Percentiles rank a stretch among this genome's conserved stretches.
Conservation (phyloP, 305 asterid genomes). For the Ruellia speciosa region DNA sequence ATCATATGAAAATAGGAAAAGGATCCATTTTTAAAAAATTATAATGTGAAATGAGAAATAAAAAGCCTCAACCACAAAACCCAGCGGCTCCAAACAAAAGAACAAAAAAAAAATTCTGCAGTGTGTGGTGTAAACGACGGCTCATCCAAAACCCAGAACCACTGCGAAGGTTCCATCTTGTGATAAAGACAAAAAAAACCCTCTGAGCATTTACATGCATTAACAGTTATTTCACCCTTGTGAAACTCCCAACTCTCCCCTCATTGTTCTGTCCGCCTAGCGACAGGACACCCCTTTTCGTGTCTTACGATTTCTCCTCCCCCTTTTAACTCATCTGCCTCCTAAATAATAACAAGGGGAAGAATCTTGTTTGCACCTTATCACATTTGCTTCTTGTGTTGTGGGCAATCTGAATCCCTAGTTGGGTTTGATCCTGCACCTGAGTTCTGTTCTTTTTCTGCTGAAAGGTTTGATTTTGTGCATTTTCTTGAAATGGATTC, state of each 20-base stretch:
- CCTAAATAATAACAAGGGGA: background rate
- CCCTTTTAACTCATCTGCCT: constrained; percentile 6
- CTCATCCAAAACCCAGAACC: constrained; percentile 13
- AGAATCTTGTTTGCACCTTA: constrained; percentile 1
- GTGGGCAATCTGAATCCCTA: constrained; percentile 21
- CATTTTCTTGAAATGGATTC: constrained; percentile 15
- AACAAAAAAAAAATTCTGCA: background rate
- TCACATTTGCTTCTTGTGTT: constrained; percentile 21
- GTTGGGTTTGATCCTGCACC: constrained; percentile 11
- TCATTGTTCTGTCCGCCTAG: constrained; percentile 34
- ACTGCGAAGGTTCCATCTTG: constrained; percentile 2
- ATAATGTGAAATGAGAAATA: too few species aligned
- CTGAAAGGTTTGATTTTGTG: background rate
- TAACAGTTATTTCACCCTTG: constrained; percentile 2
- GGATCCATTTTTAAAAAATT: too few species aligned
- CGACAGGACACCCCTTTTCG: background rate
- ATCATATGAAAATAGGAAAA: too few species aligned
- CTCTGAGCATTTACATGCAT: constrained; percentile 18
- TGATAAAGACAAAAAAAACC: constrained; percentile 16
- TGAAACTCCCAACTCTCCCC: constrained; percentile 21
- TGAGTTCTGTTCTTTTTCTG: constrained; percentile 4
- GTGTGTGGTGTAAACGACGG: constrained; percentile 6
- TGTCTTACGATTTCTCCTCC: constrained; percentile 1
- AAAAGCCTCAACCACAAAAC: too few species aligned
- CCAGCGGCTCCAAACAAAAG: background rate